Evolutionary conservation across 345 rosid genomes (phyloP).

Genomic region (Ceriops zippeliana): DNA sequence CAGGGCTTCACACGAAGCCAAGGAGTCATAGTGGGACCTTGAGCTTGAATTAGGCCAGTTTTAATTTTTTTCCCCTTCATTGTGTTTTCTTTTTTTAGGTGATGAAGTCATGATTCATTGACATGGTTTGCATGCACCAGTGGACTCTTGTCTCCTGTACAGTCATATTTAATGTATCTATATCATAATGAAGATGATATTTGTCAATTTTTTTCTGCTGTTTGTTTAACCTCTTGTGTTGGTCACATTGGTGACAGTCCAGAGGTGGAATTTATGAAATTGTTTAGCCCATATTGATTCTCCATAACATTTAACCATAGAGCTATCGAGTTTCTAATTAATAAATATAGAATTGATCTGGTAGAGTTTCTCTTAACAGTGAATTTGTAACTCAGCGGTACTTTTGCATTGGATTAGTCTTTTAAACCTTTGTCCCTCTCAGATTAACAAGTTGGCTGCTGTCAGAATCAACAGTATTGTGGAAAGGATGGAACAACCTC

Average conservation of each 20-base stretch:
- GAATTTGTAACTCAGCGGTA: not conserved
- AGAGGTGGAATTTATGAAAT: too few relatives aligned
- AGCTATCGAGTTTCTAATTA: not conserved
- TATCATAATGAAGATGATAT: not conserved
- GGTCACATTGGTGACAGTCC: not conserved
- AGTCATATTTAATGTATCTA: too few relatives aligned
- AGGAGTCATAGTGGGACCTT: not conserved
- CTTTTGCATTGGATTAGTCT: conserved; percentile 3
- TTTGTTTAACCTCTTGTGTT: not conserved
- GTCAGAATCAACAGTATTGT: conserved; percentile 35
- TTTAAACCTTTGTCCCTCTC: conserved; percentile 9
- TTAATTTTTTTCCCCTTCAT: too few relatives aligned
- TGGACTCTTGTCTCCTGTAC: too few relatives aligned
- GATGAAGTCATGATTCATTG: too few relatives aligned
- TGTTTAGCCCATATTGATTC: not conserved
- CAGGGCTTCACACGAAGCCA: not conserved
- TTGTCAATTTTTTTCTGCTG: not conserved
- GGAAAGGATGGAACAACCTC: conserved; percentile 29
- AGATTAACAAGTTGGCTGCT: conserved; percentile 35
- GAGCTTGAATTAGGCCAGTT: too few relatives aligned
- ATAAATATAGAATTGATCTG: not conserved
- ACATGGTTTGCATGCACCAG: too few relatives aligned
- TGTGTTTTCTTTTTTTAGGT: too few relatives aligned
- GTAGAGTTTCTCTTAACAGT: not conserved
- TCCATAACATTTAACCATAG: not conserved